Base-by-base conservation (phyloP, 108 stramenopile species). In the Schizochytrium sp. region DNA sequence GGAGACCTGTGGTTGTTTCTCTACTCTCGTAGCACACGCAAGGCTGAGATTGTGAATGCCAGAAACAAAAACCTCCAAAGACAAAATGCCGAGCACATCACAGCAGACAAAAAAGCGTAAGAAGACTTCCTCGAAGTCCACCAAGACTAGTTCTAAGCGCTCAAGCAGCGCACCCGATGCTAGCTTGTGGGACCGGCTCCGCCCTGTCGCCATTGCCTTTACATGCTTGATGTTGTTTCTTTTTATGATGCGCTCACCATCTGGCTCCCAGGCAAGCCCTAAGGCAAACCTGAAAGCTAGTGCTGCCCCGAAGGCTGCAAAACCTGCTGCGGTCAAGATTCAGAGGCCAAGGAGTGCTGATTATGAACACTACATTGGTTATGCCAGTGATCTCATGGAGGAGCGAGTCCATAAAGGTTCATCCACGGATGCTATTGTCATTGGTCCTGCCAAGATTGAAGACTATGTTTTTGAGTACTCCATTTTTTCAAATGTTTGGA, bases 401-500 rank as follows among this genome's bases (percentile, higher is more conserved):
- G 76, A 83, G 7, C 19, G 76, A 10, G 76, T 83, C 50, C 76
- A 53, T 53, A 55, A 49, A 28, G 76, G 76, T 38, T 83, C 76
- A 10, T 83, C 76, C 13, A 17, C 38, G n/a, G 76, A 2, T 0
- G 76, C 76, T 13, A n/a, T 83, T 7, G 76, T 50, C 15, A 55
- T 55, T 1, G 76, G 76, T 53, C 47, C 53, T 5, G 76, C 50
- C 7, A 17, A 40, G 5, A 53, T 83, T 53, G 53, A 83, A 7
- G 47, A 55, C 53, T 55, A 19, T 38, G 53, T 83, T 8, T 55
- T 83, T 53, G 76, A 83, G 47, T 83, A 83, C 76, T 19, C 76
- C 12, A 55, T 83, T 5, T 83, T 83, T 53, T 83, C 76, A n/a
- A 83, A 55, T n/a, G 76, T 83, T 38, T 83, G 76, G 76, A 49